Base-by-base conservation (phyloP, 176 grass and related monocot genomes). In the Oropetium thomaeum region DNA sequence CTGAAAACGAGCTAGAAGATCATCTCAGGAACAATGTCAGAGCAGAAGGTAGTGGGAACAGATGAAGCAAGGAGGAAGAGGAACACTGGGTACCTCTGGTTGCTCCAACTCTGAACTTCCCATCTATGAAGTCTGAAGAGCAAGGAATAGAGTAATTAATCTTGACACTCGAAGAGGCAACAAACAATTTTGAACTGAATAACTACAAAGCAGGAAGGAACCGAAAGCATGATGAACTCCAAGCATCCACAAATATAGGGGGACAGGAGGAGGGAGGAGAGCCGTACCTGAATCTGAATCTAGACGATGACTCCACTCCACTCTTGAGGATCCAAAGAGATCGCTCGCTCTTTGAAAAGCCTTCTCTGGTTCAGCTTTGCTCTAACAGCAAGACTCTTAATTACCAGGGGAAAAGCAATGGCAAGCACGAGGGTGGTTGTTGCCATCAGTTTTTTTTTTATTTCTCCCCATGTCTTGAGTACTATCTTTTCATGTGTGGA, bases 41-140 rank as follows among this genome's bases (percentile, higher is more conserved):
- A 84, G 47, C 6, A 61, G 10, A 2, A n/a, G 71, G 14, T 29
- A 37, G 15, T 22, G 2, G 15, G 44, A 43, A 4, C 0, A 25
- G 15, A 53, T 69, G 10, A 19, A 75, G 4, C 15, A 42, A 25
- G 14, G 11, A 43, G 4, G 45, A 49, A 7, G 17, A 49, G 6
- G 7, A 49, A 35, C 31, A 48, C 0, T 27, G 30, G 26, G 20
- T 62, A 87, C 85, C 79, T 82, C 67, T 14, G 61, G 4, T 37
- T 83, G 61, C 60, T 72, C 38, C 17, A 74, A 4, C 51, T 62
- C 74, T 44, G 27, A 38, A 53, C 67, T 83, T 53, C 67, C 74
- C 74, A 87, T 87, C 41, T 1, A 4, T 32, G 9, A 7, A 16
- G 8, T 6, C 13, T 48, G 5, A 31, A 20, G 33, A n/a, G 27